These are phyloP conservation scores for Cardamine resedifolia DNA, from an alignment of 345 rosid species.

Conservation along the genomic window DNA sequence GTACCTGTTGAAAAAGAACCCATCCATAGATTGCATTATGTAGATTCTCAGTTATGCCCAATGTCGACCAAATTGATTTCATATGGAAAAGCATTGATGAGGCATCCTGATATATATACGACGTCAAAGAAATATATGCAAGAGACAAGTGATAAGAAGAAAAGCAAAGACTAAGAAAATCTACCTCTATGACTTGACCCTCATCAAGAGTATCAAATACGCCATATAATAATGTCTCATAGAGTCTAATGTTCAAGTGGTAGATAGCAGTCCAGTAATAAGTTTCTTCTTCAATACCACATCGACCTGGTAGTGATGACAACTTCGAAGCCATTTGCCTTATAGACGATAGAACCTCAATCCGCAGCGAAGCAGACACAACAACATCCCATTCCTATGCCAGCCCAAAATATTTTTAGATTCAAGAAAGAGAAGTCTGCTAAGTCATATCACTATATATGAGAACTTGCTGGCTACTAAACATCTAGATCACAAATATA, in stretches of 20 bases:
- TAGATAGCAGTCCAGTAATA: conserved; percentile 75
- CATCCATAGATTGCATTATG: conserved; percentile 81
- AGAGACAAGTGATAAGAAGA: not conserved
- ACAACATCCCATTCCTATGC: conserved; percentile 72
- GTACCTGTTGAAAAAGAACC: conserved; percentile 90
- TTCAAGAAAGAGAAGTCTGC: conserved; percentile 16
- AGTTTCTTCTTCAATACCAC: conserved; percentile 75
- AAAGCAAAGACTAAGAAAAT: conserved; percentile 19
- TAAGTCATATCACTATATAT: conserved; percentile 5
- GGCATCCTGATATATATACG: conserved; percentile 56
- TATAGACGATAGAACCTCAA: conserved; percentile 69
- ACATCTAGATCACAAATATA: conserved; percentile 23
- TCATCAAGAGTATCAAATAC: conserved; percentile 92
- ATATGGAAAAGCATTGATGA: conserved; percentile 57
- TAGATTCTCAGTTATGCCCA: conserved; percentile 83
- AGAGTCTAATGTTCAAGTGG: conserved; percentile 77
- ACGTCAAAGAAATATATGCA: conserved; percentile 22
- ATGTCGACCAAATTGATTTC: conserved; percentile 75
- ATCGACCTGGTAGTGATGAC: conserved; percentile 61
- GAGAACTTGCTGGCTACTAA: conserved; percentile 21
- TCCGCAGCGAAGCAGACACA: conserved; percentile 74
- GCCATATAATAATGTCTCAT: conserved; percentile 70
- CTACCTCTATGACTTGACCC: conserved; percentile 89
- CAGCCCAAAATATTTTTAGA: conserved; percentile 29
- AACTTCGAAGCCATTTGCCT: conserved; percentile 59